phyloP scores from a whole-genome alignment of 2,329 filamentous ascomycete genomes.

The Plenodomus biglobosus region DNA sequence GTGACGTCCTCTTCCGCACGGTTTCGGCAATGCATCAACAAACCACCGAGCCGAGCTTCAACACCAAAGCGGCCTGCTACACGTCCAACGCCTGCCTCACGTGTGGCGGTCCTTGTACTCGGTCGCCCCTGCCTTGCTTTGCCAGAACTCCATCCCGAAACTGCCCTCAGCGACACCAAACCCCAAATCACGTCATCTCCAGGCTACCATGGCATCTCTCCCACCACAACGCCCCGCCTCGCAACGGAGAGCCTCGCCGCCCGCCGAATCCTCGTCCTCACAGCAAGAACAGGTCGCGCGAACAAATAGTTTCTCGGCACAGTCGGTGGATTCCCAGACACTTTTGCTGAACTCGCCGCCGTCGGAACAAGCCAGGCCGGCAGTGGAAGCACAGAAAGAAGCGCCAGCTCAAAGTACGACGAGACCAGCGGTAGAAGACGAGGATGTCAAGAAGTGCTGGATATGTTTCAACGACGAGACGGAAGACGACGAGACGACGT shows the following conservation, averaged over 20 bases:
- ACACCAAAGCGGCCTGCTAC: neutral
- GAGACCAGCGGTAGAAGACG: conserved; percentile 19
- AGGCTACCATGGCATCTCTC: conserved; percentile 45
- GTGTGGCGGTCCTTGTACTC: too few species aligned
- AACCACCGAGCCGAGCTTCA: conserved; percentile 14
- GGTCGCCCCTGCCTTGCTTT: neutral
- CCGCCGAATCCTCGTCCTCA: conserved; percentile 18
- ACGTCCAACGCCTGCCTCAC: neutral
- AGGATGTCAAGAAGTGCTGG: conserved; percentile 62
- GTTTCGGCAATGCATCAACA: conserved; percentile 22
- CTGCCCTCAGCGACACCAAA: neutral
- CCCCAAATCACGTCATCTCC: neutral
- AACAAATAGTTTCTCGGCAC: conserved; percentile 42
- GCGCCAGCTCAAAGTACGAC: conserved; percentile 11
- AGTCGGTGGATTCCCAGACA: conserved; percentile 51
- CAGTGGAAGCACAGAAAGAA: conserved; percentile 16
- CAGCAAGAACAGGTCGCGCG: conserved; percentile 25
- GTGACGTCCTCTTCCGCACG: conserved; percentile 23
- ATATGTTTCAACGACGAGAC: conserved; percentile 69
- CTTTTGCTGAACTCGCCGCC: conserved; percentile 46
- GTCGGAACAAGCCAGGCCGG: conserved; percentile 11
- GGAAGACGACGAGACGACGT: conserved; percentile 62
- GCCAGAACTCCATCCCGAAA: too few species aligned
- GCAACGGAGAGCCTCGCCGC: conserved; percentile 37
- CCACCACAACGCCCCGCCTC: conserved; percentile 43